Conservation (phyloP, 306 rosid genomes). For the Quillaja saponaria region DNA sequence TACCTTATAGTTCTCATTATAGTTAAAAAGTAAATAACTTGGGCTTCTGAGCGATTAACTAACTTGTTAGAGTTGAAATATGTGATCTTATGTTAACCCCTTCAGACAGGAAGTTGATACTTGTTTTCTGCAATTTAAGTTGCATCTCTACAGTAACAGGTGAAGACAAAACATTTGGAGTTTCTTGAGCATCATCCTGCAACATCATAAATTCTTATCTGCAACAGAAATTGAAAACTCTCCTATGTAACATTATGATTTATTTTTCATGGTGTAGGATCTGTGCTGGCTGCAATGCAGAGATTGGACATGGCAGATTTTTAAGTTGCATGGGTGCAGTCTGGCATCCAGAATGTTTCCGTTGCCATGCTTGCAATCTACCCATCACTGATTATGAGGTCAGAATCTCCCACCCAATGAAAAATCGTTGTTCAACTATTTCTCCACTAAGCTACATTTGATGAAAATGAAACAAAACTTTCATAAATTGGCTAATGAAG, state of each 20-base stretch:
- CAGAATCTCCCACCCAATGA: not conserved
- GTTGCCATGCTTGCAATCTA: constrained; percentile 71
- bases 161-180: constrained; percentile 12
- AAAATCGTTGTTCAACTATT: too few relatives aligned
- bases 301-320: constrained; percentile 74
- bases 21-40: not conserved
- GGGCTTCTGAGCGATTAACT: constrained; percentile 7
- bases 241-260: not conserved
- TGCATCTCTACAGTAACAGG: constrained; percentile 10
- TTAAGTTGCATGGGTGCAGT: constrained; percentile 73
- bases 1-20: too few relatives aligned
- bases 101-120: not conserved
- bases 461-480: constrained; percentile 17
- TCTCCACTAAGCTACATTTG: not conserved
- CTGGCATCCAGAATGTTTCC: constrained; percentile 96
- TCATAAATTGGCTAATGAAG: constrained; percentile 19
- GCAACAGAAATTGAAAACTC: constrained; percentile 4
- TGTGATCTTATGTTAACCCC: constrained; percentile 14
- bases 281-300: constrained; percentile 89
- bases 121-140: not conserved
- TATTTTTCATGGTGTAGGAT: constrained; percentile 47
- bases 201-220: constrained; percentile 1
- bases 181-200: constrained; percentile 9
- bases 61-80: constrained; percentile 11
- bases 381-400: constrained; percentile 95